Evolutionary conservation across 208 protist species (phyloP).

Genomic region (Herpetomonas tarakana): DNA sequence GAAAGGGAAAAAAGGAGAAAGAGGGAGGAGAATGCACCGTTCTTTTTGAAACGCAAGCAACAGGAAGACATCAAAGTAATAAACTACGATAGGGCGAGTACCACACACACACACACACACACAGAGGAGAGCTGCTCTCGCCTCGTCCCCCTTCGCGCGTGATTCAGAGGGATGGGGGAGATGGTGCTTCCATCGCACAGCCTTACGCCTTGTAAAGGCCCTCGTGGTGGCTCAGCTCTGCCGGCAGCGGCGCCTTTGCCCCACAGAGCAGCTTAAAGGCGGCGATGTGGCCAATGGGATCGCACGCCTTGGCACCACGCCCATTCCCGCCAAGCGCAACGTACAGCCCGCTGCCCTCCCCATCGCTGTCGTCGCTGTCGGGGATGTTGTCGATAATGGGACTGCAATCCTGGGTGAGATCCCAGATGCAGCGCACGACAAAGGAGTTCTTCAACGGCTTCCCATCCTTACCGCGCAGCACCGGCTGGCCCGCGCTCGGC

Average conservation of each 20-base stretch:
- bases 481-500: slow-evolving; percentile 16
- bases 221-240: background rate
- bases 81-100: no score
- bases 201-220: slow-evolving; percentile 5
- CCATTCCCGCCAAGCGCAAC: slow-evolving; percentile 20
- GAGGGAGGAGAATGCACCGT: no score
- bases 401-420: slow-evolving; percentile 10
- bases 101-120: no score
- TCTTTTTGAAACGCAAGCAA: no score
- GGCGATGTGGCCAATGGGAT: slow-evolving; percentile 25
- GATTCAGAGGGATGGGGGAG: no score
- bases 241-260: slow-evolving; percentile 8
- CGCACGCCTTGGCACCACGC: slow-evolving; percentile 18
- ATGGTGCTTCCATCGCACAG: no score
- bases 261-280: slow-evolving; percentile 20
- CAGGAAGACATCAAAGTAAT: no score
- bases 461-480: slow-evolving; percentile 4
- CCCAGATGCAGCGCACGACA: slow-evolving; percentile 20
- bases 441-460: slow-evolving; percentile 1
- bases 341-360: slow-evolving; percentile 7
- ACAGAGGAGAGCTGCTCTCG: no score
- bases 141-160: no score
- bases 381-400: slow-evolving; percentile 11
- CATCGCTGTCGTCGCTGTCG: background rate
- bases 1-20: slow-evolving; percentile 5